phyloP scores from a whole-genome alignment of 2,329 filamentous ascomycete genomes.

The Aspergillus costaricaensis region DNA sequence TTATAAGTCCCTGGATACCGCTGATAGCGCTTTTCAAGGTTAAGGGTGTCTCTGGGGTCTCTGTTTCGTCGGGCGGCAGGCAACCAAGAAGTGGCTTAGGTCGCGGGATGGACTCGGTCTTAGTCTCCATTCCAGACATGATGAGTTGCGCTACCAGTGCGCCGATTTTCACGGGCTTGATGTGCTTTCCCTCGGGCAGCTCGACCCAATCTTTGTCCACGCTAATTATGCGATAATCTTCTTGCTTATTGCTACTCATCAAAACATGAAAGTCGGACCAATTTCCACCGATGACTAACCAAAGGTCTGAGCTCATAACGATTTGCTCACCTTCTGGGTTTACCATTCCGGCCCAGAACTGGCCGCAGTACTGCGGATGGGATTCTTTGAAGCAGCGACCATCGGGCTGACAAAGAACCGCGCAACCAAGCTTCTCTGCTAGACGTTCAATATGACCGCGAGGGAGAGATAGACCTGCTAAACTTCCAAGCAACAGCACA shows the following conservation, averaged over 20 bases:
- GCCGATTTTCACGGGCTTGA: background rate
- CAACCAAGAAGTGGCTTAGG: background rate
- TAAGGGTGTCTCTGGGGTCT: background rate
- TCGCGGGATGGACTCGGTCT: background rate
- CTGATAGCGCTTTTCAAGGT: background rate
- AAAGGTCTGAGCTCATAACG: slow-evolving; percentile 8
- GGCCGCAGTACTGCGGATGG: slow-evolving; percentile 12
- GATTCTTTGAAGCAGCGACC: slow-evolving; percentile 8
- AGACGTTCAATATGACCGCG: slow-evolving; percentile 2
- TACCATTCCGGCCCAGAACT: slow-evolving; percentile 5
- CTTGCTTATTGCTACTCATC: background rate
- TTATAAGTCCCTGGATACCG: slow-evolving; percentile 7
- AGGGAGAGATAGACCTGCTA: background rate
- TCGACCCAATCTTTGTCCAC: background rate
- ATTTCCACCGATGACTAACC: slow-evolving; percentile 3
- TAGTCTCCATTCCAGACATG: background rate
- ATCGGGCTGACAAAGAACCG: slow-evolving; percentile 13
- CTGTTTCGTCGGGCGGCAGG: background rate
- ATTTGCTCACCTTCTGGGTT: slow-evolving; percentile 4
- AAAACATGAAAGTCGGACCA: slow-evolving; percentile 9
- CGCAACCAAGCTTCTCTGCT: slow-evolving; percentile 10
- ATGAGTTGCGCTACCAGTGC: background rate
- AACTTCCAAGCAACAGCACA: slow-evolving; percentile 8
- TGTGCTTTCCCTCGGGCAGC: background rate
- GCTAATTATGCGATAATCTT: slow-evolving; percentile 4